These are phyloP conservation scores for Coemansia sp. DNA, from an alignment of 192 early-diverging fungal species.

Conservation along the genomic window DNA sequence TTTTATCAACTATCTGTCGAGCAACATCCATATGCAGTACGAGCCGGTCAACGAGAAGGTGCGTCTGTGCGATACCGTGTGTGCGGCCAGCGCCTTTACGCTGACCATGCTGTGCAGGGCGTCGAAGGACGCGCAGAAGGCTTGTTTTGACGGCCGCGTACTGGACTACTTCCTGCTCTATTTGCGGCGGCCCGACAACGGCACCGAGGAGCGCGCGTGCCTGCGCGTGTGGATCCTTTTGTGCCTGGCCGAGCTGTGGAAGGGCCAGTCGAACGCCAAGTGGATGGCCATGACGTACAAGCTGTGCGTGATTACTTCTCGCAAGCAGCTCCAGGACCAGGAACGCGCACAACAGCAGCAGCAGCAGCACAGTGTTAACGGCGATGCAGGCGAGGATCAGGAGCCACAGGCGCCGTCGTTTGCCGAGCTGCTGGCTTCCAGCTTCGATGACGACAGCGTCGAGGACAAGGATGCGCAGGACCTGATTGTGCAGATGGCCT, in stretches of 20 bases:
- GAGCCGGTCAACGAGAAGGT: conserved; percentile 55
- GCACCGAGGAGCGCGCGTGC: conserved; percentile 45
- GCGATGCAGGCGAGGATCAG: not conserved
- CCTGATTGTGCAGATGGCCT: conserved; percentile 23
- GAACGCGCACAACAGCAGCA: conserved; percentile 8
- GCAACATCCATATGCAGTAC: conserved; percentile 62
- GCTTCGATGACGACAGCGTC: conserved; percentile 40
- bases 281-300: conserved; percentile 57
- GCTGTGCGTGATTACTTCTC: conserved; percentile 75
- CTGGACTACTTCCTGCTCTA: conserved; percentile 55
- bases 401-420: conserved; percentile 23
- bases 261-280: conserved; percentile 64
- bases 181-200: conserved; percentile 52
- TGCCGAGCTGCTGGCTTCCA: conserved; percentile 51
- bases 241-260: conserved; percentile 85
- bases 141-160: conserved; percentile 64
- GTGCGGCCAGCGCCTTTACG: conserved; percentile 79
- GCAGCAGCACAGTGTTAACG: conserved; percentile 4
- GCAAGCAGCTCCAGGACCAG: conserved; percentile 28
- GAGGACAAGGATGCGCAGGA: conserved; percentile 49
- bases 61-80: conserved; percentile 48
- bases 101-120: conserved; percentile 91
- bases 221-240: conserved; percentile 90
- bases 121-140: conserved; percentile 79
- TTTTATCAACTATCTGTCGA: conserved; percentile 86